Percentiles rank a stretch among this genome's conserved stretches.
Conservation (phyloP, 331 rosid species). For the Quercus tomentella region DNA sequence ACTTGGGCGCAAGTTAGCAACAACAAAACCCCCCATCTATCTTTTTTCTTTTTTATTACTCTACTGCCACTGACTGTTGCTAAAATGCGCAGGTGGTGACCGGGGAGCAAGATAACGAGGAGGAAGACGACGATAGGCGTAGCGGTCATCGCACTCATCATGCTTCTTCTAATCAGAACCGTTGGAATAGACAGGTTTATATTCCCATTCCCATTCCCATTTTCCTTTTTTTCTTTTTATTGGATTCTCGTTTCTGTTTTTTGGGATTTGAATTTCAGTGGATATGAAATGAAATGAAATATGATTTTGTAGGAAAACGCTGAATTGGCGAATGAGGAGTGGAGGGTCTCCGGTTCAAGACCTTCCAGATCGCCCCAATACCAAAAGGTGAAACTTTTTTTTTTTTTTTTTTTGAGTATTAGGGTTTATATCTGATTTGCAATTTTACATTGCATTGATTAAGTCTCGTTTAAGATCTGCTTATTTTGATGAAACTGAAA, state of each 20-base stretch:
- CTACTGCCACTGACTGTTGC: not conserved
- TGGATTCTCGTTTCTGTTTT: not conserved
- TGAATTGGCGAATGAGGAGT: slow-evolving; percentile 31
- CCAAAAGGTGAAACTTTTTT: slow-evolving; percentile 35
- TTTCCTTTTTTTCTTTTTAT: not conserved
- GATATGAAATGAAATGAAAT: not conserved
- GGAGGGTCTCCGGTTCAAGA: slow-evolving; percentile 30
- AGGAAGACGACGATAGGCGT: slow-evolving; percentile 16
- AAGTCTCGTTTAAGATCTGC: rapidly evolving
- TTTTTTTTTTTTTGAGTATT: not conserved
- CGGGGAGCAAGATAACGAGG: slow-evolving; percentile 43
- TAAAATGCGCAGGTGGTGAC: slow-evolving; percentile 45
- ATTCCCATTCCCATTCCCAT: not conserved
- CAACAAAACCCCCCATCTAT: rapidly evolving
- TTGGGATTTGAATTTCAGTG: not conserved
- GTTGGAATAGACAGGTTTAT: slow-evolving; percentile 35
- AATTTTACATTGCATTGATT: not conserved
- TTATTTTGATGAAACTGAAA: no score
- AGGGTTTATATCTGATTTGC: not conserved
- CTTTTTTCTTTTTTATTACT: not conserved
- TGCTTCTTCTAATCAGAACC: slow-evolving; percentile 3
- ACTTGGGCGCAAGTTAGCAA: slow-evolving; percentile 51
- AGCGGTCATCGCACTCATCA: slow-evolving; percentile 32
- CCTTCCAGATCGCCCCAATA: slow-evolving; percentile 30
- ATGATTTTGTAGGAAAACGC: slow-evolving; percentile 36